phyloP scores from a whole-genome alignment of 2,329 filamentous ascomycete species.

The Microdochium bolleyi region DNA sequence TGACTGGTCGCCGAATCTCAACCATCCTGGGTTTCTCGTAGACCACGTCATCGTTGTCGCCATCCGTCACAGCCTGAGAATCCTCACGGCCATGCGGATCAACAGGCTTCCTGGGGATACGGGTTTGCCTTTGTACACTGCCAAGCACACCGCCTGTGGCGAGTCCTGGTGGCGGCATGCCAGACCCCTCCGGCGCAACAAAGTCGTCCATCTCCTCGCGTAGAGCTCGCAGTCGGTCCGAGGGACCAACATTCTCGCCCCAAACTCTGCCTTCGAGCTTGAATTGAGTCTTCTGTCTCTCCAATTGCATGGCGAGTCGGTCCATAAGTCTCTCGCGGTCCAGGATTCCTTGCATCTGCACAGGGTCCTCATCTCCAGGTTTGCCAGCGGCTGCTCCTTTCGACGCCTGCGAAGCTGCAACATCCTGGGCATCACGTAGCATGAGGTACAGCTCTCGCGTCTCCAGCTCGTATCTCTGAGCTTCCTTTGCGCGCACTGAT shows the following conservation, averaged over 20 bases:
- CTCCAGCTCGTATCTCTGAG: constrained; percentile 91
- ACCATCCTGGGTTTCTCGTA: constrained; percentile 76
- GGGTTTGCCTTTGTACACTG: constrained; percentile 56
- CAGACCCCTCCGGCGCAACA: constrained; percentile 36
- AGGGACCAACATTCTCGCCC: constrained; percentile 75
- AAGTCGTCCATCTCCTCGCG: constrained; percentile 87
- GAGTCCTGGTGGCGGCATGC: constrained; percentile 53
- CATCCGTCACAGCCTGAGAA: constrained; percentile 28
- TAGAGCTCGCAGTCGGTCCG: constrained; percentile 82
- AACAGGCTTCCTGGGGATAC: constrained; percentile 47
- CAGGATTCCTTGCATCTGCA: constrained; percentile 83
- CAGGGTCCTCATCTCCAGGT: constrained; percentile 57
- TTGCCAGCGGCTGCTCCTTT: constrained; percentile 45
- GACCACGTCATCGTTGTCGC: constrained; percentile 51
- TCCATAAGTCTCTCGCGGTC: constrained; percentile 91
- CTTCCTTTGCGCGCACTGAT: constrained; percentile 77
- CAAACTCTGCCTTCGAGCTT: constrained; percentile 92
- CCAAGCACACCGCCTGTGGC: constrained; percentile 63
- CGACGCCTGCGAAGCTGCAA: constrained; percentile 75
- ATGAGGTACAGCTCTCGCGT: constrained; percentile 96
- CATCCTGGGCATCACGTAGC: constrained; percentile 94
- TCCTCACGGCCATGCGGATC: constrained; percentile 40
- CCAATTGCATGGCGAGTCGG: constrained; percentile 87
- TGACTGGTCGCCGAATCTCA: constrained; percentile 64
- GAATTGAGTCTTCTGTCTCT: constrained; percentile 94